Conservation (phyloP, 805 yeast species). For the Candida awuae region DNA sequence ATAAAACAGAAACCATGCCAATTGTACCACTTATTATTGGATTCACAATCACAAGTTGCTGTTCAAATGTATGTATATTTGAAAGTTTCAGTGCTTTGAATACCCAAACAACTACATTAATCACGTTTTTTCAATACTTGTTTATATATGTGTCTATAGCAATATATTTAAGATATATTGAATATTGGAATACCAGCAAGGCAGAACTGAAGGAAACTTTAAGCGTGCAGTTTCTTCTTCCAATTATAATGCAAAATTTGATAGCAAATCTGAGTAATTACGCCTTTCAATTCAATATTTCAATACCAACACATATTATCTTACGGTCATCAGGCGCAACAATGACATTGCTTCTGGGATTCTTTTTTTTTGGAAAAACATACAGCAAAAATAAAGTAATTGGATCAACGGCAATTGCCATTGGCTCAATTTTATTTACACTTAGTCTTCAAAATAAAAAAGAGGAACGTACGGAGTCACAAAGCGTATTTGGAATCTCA, state of each 20-base stretch:
- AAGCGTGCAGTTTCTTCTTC: constrained; percentile 35
- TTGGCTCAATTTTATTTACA: constrained; percentile 45
- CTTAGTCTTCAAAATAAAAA: neutral
- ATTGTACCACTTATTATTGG: constrained; percentile 8
- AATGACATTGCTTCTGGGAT: constrained; percentile 52
- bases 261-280: constrained; percentile 48
- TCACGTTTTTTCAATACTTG: constrained; percentile 53
- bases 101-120: constrained; percentile 36
- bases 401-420: constrained; percentile 44
- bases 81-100: constrained; percentile 41
- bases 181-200: constrained; percentile 1
- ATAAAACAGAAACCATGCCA: neutral
- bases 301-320: constrained; percentile 61
- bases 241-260: constrained; percentile 43
- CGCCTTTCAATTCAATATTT: constrained; percentile 48
- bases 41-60: constrained; percentile 64
- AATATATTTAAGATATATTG: constrained; percentile 22
- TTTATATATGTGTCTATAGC: constrained; percentile 42
- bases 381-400: constrained; percentile 40
- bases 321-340: constrained; percentile 59
- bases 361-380: constrained; percentile 34
- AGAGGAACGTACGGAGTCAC: neutral
- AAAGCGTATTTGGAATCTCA: constrained; percentile 4
- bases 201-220: constrained; percentile 19
- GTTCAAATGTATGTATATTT: constrained; percentile 57